Evolutionary conservation across 192 early-diverging fungal genomes (phyloP).

Genomic region (Coemansia sp.): DNA sequence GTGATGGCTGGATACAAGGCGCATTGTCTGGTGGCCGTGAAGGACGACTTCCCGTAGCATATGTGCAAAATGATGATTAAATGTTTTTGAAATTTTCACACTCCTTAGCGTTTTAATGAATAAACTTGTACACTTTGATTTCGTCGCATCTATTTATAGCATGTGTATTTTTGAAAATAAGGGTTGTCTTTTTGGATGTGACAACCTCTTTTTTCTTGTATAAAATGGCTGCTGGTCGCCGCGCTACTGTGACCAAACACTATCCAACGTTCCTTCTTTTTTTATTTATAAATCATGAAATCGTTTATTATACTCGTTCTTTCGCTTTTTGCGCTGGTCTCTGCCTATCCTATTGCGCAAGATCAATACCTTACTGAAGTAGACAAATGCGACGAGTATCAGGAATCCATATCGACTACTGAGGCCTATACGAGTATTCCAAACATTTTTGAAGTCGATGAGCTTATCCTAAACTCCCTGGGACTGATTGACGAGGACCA

Average conservation of each 20-base stretch:
- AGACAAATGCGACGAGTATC: not conserved
- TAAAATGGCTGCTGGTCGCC: not conserved
- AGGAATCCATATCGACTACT: not conserved
- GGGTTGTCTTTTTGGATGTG: not conserved
- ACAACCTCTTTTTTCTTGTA: not conserved
- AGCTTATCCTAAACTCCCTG: not conserved
- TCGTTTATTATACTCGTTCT: not conserved
- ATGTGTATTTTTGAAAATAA: not conserved
- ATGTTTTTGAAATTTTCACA: too few species aligned
- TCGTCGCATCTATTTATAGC: not conserved
- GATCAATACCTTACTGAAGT: not conserved
- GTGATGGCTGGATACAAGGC: slow-evolving; percentile 39
- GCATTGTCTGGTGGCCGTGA: slow-evolving; percentile 4
- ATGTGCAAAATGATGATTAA: slow-evolving; percentile 16
- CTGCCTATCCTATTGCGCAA: not conserved
- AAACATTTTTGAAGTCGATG: not conserved
- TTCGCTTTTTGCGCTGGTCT: not conserved
- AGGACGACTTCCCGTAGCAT: slow-evolving; percentile 35
- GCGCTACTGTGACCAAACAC: not conserved
- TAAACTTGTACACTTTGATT: not conserved
- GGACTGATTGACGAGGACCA: not conserved
- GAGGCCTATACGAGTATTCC: not conserved
- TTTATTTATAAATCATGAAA: not conserved
- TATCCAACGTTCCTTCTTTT: not conserved
- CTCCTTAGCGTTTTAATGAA: not conserved